Base-by-base conservation (phyloP, 345 rosid genomes). In the Eutrema japonicum region DNA sequence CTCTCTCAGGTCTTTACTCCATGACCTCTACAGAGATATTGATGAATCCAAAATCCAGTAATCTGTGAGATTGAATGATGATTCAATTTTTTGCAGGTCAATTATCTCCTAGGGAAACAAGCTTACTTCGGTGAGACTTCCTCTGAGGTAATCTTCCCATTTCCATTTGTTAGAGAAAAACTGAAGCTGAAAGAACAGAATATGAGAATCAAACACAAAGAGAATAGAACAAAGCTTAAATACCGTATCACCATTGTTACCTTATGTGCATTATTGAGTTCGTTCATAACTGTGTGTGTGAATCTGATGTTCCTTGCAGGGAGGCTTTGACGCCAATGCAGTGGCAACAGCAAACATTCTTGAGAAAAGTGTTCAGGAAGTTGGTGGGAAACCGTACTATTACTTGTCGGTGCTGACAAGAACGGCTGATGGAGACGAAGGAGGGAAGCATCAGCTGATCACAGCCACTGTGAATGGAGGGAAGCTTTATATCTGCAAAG, bases 341-440 rank as follows among this genome's bases (percentile, higher is more conserved):
- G 99, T 95, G 77, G 99, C 96, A 7, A 80, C 92, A 8, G 99
- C 99, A 33, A 95, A 95, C 86, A 82, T 95, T 77, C 54, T 95
- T 82, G 96, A 95, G 56, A 46, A 69, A 12, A 33, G 87, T 35
- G 56, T 80, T 42, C 84, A 83, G 0, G 79, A 40, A 0, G 10
- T 88, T 0, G 73, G 73, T 2, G 95, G 97, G 58, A 90, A 80
- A 38, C 79, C 71, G 4, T 95, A 95, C 82, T 95, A 82, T 84
- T 77, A 8, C 71, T 3, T 95, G 58, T 78, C 97, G 0, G 93
- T 92, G 67, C 58, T 95, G 78, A 95, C 99, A 38, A 89, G 99
- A 79, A 95, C 99, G 0, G 99, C 99, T 1, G 97, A 95, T 11
- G 99, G 99, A 71, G 97, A 95, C 4, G 97, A 95, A 84, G 97